phyloP scores from a whole-genome alignment of 2,329 filamentous ascomycete genomes.

The Penicillium sp. region DNA sequence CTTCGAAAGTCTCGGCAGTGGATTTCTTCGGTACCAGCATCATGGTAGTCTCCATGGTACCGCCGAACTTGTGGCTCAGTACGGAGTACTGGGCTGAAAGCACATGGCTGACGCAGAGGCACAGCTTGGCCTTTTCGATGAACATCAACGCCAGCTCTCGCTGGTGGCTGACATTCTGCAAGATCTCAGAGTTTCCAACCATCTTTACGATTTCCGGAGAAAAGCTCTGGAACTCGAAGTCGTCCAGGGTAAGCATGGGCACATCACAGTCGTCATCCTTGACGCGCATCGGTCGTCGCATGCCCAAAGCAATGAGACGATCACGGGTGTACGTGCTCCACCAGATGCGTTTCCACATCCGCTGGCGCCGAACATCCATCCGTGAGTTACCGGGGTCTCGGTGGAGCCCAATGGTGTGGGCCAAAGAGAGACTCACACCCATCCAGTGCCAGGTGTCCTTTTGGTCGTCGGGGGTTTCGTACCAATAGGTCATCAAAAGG shows the following conservation, averaged over 20 bases:
- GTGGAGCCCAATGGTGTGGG: slow-evolving; percentile 90
- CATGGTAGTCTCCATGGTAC: slow-evolving; percentile 76
- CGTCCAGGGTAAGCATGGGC: slow-evolving; percentile 79
- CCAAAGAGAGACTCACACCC: slow-evolving; percentile 90
- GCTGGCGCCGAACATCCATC: slow-evolving; percentile 74
- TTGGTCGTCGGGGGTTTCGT: slow-evolving; percentile 93
- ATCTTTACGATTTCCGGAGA: slow-evolving; percentile 70
- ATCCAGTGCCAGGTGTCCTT: slow-evolving; percentile 99
- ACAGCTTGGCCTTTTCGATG: slow-evolving; percentile 87
- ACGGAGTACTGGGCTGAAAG: slow-evolving; percentile 91
- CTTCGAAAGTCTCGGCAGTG: slow-evolving; percentile 77
- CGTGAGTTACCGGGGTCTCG: slow-evolving; percentile 78
- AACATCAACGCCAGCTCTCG: slow-evolving; percentile 82
- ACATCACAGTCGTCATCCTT: slow-evolving; percentile 94
- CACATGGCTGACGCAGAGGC: slow-evolving; percentile 85
- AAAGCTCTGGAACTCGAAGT: slow-evolving; percentile 77
- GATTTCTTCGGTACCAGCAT: slow-evolving; percentile 91
- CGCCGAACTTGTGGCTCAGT: slow-evolving; percentile 74
- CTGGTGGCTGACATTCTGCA: slow-evolving; percentile 74
- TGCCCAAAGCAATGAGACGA: slow-evolving; percentile 86
- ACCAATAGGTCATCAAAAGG: slow-evolving; percentile 95
- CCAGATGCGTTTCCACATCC: slow-evolving; percentile 94
- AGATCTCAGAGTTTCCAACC: slow-evolving; percentile 68
- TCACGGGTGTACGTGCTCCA: slow-evolving; percentile 98
- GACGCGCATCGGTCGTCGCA: slow-evolving; percentile 89